Conservation (phyloP, 1,284 basidiomycete genomes). For the Tylopilus sp. region DNA sequence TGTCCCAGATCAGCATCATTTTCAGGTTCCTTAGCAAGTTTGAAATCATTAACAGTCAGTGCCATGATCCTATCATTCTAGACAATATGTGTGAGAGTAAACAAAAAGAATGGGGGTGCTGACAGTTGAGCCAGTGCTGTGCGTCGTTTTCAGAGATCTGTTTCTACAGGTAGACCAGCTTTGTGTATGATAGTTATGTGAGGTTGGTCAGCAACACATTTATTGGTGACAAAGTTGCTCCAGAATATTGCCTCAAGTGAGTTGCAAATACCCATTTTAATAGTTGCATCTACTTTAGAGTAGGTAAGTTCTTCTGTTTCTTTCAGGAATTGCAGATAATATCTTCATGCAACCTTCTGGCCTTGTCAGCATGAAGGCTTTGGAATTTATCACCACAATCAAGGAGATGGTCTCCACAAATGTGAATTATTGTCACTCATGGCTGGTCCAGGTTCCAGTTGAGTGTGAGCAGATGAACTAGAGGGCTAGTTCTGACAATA, state of each 20-base stretch:
- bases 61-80: conserved; percentile 86
- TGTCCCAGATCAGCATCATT: conserved; percentile 31
- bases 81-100: conserved; percentile 63
- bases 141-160: conserved; percentile 69
- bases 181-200: conserved; percentile 88
- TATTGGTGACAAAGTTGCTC: conserved; percentile 43
- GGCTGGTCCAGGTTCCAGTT: conserved; percentile 70
- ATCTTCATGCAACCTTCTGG: conserved; percentile 65
- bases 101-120: conserved; percentile 56
- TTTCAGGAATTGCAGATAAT: conserved; percentile 80
- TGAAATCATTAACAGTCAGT: conserved; percentile 59
- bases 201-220: conserved; percentile 62
- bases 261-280: conserved; percentile 66
- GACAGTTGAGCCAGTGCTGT: conserved; percentile 43
- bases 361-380: conserved; percentile 61
- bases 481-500: conserved; percentile 41
- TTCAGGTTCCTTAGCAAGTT: conserved; percentile 27
- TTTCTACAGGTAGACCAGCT: conserved; percentile 51
- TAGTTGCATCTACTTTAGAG: conserved; percentile 60
- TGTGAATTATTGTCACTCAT: conserved; percentile 58
- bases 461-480: conserved; percentile 74
- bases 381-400: conserved; percentile 84
- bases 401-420: conserved; percentile 76
- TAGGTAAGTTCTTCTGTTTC: conserved; percentile 64
- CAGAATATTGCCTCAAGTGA: conserved; percentile 57